phyloP scores from a whole-genome alignment of 805 yeast genomes.

The Yarrowia sp. region DNA sequence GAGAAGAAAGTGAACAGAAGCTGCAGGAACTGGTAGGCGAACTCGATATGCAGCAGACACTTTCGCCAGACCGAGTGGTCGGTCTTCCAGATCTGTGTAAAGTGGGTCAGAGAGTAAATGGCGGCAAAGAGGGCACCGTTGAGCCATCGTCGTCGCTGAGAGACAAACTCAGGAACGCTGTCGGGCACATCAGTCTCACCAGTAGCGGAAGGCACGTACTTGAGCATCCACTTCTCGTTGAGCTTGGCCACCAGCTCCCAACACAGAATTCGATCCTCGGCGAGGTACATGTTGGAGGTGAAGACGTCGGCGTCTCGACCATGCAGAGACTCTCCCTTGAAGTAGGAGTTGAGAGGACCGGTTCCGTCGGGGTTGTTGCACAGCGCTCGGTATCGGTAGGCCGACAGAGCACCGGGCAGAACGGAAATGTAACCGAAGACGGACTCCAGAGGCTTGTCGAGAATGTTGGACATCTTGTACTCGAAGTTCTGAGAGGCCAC shows the following conservation, averaged over 20 bases:
- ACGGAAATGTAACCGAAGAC: conserved; percentile 91
- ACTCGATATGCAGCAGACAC: conserved; percentile 78
- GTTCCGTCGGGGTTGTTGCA: conserved; percentile 84
- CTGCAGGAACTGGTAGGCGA: conserved; percentile 78
- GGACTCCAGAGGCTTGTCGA: conserved; percentile 92
- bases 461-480: conserved; percentile 92
- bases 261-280: conserved; percentile 93
- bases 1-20: conserved; percentile 89
- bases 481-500: conserved; percentile 97
- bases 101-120: conserved; percentile 78
- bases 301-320: conserved; percentile 72
- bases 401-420: conserved; percentile 93
- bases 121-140: conserved; percentile 99
- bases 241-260: conserved; percentile 93
- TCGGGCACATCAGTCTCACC: conserved; percentile 99
- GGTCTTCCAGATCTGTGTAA: conserved; percentile 83
- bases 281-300: conserved; percentile 94
- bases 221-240: conserved; percentile 80
- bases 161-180: conserved; percentile 85
- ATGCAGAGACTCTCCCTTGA: conserved; percentile 75
- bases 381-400: conserved; percentile 86
- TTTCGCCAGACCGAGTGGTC: conserved; percentile 82
- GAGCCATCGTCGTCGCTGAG: conserved; percentile 97
- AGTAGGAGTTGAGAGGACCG: conserved; percentile 86
- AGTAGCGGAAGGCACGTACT: conserved; percentile 86